These are phyloP conservation scores for Annulohypoxylon nitens DNA, from an alignment of 495 filamentous ascomycete genomes.

Conservation along the genomic window DNA sequence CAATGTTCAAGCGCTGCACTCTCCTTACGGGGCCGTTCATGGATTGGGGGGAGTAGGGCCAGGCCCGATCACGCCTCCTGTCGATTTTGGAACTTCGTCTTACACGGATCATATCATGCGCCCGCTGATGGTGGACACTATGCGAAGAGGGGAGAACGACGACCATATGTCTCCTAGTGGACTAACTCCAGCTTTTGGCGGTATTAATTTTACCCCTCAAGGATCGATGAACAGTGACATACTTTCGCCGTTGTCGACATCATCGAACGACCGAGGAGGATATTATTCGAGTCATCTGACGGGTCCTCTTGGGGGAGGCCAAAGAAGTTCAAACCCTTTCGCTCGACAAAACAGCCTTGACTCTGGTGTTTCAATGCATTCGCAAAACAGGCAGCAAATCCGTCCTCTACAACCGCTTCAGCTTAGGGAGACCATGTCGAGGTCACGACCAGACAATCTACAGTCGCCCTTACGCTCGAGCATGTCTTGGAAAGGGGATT, in stretches of 20 bases:
- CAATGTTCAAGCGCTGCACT: constrained; percentile 89
- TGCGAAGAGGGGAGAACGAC: constrained; percentile 67
- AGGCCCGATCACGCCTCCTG: constrained; percentile 68
- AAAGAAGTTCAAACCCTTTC: constrained; percentile 69
- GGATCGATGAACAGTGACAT: constrained; percentile 62
- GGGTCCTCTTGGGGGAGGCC: constrained; percentile 59
- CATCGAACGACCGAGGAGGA: constrained; percentile 65
- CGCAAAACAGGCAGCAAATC: constrained; percentile 59
- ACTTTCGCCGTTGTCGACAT: constrained; percentile 66
- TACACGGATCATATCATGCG: constrained; percentile 69
- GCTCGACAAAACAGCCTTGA: constrained; percentile 64
- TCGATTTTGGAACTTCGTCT: constrained; percentile 63
- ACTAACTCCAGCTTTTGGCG: constrained; percentile 71
- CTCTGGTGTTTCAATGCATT: constrained; percentile 61
- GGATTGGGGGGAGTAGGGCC: constrained; percentile 54
- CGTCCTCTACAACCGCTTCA: constrained; percentile 69
- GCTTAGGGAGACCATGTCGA: constrained; percentile 69
- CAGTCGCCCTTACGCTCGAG: constrained; percentile 71
- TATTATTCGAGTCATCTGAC: constrained; percentile 66
- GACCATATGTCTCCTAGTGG: constrained; percentile 72
- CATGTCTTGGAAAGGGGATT: constrained; percentile 72
- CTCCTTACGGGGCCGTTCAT: constrained; percentile 73
- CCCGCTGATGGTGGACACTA: constrained; percentile 71
- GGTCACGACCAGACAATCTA: constrained; percentile 69
- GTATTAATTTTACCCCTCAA: constrained; percentile 69